Evolutionary conservation across 345 rosid species (phyloP).

Genomic region (Populus alba): DNA sequence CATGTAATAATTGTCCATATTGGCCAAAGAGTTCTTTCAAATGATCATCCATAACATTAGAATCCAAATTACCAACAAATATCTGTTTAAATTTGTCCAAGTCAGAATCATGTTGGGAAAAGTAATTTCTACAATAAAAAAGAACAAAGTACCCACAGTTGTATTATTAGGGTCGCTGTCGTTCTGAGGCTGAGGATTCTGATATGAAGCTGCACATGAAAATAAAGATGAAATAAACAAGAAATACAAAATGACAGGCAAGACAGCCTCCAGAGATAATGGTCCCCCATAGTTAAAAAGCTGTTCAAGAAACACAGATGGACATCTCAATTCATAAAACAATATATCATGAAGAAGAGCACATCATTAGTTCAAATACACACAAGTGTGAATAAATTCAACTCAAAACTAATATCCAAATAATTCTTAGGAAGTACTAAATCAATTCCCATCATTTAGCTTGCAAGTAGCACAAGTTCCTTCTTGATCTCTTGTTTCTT

Average conservation of each 20-base stretch:
- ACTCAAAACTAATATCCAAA: too few species aligned
- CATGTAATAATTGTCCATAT: constrained; percentile 78
- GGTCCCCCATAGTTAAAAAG: neutral
- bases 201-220: constrained; percentile 74
- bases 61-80: constrained; percentile 87
- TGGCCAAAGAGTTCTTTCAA: constrained; percentile 70
- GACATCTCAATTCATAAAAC: neutral
- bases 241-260: neutral
- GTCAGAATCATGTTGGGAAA: constrained; percentile 1
- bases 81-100: constrained; percentile 41
- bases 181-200: constrained; percentile 50
- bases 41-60: constrained; percentile 64
- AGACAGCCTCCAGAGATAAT: neutral
- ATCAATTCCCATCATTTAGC: neutral
- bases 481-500: neutral
- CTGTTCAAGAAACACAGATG: neutral
- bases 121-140: neutral
- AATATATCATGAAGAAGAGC: too few species aligned
- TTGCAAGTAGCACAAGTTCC: neutral
- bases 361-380: too few species aligned
- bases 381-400: too few species aligned
- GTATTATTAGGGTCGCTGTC: constrained; percentile 88
- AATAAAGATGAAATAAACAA: constrained; percentile 15
- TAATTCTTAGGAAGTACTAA: too few species aligned
- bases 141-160: constrained; percentile 58